A percentile compares a stretch with the other conserved stretches of the same genome.
These are phyloP conservation scores for Phytophthora meadii DNA, from an alignment of 352 stramenopile genomes.

Conservation along the genomic window DNA sequence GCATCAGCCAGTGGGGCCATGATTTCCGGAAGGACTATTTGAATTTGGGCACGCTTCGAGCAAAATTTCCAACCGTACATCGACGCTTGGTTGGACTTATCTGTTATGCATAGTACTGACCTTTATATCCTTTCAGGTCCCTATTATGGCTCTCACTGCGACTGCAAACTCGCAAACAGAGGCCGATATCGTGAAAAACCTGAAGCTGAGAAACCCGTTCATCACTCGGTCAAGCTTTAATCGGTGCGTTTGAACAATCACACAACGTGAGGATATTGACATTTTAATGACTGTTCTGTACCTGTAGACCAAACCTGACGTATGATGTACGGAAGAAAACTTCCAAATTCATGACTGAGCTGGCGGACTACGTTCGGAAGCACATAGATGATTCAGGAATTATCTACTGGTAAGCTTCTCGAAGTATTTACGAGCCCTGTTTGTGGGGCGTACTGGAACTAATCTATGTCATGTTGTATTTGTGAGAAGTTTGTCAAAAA, in stretches of 20 bases:
- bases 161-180: slow-evolving; percentile 89
- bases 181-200: slow-evolving; percentile 82
- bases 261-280: neutral
- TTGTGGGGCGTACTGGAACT: no score
- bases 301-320: slow-evolving; percentile 75
- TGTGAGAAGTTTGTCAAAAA: slow-evolving; percentile 80
- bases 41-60: slow-evolving; percentile 90
- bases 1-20: slow-evolving; percentile 98
- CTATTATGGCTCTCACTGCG: slow-evolving; percentile 89
- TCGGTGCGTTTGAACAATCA: slow-evolving; percentile 43
- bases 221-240: slow-evolving; percentile 89
- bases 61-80: slow-evolving; percentile 92
- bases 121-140: slow-evolving; percentile 52
- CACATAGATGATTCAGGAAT: slow-evolving; percentile 90
- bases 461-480: neutral
- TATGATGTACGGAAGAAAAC: slow-evolving; percentile 87
- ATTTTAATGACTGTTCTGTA: slow-evolving; percentile 16
- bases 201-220: slow-evolving; percentile 78
- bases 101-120: slow-evolving; percentile 2
- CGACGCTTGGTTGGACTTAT: neutral
- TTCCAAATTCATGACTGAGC: slow-evolving; percentile 82
- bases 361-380: slow-evolving; percentile 76
- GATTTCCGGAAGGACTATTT: slow-evolving; percentile 99
- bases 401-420: slow-evolving; percentile 80
- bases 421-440: neutral